Conservation (phyloP, 78 protist genomes). For the Cavenderia fasciculata region DNA sequence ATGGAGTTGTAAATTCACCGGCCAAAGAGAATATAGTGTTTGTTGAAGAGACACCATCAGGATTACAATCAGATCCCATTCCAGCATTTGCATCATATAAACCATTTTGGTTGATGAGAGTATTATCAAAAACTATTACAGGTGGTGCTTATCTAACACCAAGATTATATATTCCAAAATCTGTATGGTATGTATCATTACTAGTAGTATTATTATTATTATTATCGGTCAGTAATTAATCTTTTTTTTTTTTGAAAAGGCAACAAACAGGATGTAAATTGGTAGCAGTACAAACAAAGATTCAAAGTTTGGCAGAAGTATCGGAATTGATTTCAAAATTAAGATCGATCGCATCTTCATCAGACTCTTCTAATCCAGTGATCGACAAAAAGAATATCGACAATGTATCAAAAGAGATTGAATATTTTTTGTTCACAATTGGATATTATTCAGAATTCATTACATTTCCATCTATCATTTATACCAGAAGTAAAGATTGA, state of each 20-base stretch:
- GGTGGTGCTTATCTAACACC: constrained; percentile 68
- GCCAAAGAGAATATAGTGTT: constrained; percentile 63
- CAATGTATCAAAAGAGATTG: constrained; percentile 38
- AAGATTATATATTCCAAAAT: constrained; percentile 58
- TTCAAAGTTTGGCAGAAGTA: constrained; percentile 40
- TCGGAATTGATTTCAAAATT: constrained; percentile 40
- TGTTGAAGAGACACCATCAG: constrained; percentile 46
- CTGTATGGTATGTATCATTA: constrained; percentile 40
- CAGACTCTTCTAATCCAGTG: neutral
- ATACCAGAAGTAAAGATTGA: constrained; percentile 75
- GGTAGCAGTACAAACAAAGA: constrained; percentile 37
- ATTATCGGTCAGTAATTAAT: neutral
- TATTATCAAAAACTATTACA: constrained; percentile 45
- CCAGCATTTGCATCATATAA: constrained; percentile 76
- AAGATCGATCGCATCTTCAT: neutral
- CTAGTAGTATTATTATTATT: neutral
- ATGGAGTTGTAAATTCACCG: neutral
- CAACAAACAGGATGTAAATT: constrained; percentile 76
- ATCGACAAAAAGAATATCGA: constrained; percentile 48
- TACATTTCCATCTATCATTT: constrained; percentile 64
- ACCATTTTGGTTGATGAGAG: constrained; percentile 81
- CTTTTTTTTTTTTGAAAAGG: neutral
- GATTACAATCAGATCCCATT: constrained; percentile 16
- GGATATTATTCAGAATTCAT: constrained; percentile 60
- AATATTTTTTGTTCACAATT: constrained; percentile 63